Percentiles rank a stretch among this genome's conserved stretches.
Evolutionary conservation across 768 basidiomycete genomes (phyloP).

Genomic region (Suillus decipiens): DNA sequence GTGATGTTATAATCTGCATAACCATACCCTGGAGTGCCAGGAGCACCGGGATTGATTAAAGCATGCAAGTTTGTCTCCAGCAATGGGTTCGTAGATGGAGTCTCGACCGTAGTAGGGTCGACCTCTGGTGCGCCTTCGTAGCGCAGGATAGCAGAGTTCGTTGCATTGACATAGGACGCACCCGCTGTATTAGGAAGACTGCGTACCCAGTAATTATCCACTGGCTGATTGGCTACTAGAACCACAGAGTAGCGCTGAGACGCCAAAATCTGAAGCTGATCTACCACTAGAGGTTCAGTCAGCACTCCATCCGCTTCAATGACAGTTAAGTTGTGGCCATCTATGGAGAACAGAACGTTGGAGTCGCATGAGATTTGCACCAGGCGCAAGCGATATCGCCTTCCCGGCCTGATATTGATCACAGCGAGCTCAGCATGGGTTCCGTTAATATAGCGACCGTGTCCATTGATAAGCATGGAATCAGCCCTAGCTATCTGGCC

Average conservation of each 20-base stretch:
- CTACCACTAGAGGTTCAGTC: conserved; percentile 40
- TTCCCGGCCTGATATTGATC: conserved; percentile 32
- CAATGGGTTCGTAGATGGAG: conserved; percentile 27
- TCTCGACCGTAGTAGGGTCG: conserved; percentile 41
- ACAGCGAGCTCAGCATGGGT: conserved; percentile 34
- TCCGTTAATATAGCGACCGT: conserved; percentile 37
- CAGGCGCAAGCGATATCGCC: conserved; percentile 41
- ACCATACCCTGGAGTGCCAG: conserved; percentile 38
- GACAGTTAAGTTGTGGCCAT: conserved; percentile 44
- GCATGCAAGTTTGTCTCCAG: conserved; percentile 32
- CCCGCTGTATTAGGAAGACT: conserved; percentile 31
- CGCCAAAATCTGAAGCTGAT: conserved; percentile 40
- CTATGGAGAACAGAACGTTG: conserved; percentile 45
- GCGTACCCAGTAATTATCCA: conserved; percentile 51
- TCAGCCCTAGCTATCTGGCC: conserved; percentile 19
- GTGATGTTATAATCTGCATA: conserved; percentile 42
- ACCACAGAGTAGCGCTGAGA: conserved; percentile 35
- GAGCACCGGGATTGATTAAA: conserved; percentile 32
- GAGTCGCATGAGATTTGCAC: conserved; percentile 44
- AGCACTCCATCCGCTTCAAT: conserved; percentile 50
- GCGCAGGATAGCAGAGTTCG: conserved; percentile 57
- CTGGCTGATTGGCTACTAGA: conserved; percentile 33
- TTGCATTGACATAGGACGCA: conserved; percentile 35
- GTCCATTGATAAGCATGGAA: conserved; percentile 43
- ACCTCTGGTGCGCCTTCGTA: conserved; percentile 42